Conservation (phyloP, 176 grass and related monocot genomes). For the Aechmea fasciata region DNA sequence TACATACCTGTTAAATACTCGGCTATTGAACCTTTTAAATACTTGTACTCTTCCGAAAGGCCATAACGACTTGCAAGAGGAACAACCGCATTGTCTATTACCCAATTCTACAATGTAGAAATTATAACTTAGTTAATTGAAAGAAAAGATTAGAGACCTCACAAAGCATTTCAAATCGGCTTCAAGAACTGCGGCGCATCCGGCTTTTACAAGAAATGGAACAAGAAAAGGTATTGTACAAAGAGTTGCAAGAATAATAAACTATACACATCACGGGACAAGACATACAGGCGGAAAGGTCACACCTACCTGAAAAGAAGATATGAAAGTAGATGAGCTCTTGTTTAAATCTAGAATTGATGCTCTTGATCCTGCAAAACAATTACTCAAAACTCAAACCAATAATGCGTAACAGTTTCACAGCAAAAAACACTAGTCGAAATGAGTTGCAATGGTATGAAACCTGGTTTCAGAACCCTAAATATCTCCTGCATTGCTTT, state of each 20-base stretch:
- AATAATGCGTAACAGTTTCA: not conserved
- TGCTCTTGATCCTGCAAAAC: conserved; percentile 58
- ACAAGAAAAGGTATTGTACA: not conserved
- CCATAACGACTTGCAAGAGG: conserved; percentile 61
- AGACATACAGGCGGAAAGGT: not conserved
- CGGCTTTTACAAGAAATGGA: not conserved
- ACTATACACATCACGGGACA: not conserved
- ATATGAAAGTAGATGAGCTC: conserved; percentile 59
- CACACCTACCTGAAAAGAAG: conserved; percentile 49
- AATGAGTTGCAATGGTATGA: not conserved
- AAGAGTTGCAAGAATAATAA: conserved; percentile 1
- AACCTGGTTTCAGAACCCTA: conserved; percentile 80
- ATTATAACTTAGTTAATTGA: not conserved
- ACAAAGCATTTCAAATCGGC: not conserved
- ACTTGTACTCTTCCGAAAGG: conserved; percentile 64
- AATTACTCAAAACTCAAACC: not conserved
- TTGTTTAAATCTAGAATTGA: conserved; percentile 96
- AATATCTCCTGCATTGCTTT: conserved; percentile 57
- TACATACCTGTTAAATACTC: conserved; percentile 73
- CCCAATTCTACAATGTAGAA: conserved; percentile 60
- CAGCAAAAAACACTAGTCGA: not conserved
- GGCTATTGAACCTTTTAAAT: conserved; percentile 70
- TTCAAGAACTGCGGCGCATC: not conserved
- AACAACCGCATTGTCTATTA: conserved; percentile 81
- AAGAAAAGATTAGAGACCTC: conserved; percentile 6